A percentile compares a stretch with the other conserved stretches of the same genome.
phyloP scores from a whole-genome alignment of 2,329 filamentous ascomycete species.

The Xylogone sp. region DNA sequence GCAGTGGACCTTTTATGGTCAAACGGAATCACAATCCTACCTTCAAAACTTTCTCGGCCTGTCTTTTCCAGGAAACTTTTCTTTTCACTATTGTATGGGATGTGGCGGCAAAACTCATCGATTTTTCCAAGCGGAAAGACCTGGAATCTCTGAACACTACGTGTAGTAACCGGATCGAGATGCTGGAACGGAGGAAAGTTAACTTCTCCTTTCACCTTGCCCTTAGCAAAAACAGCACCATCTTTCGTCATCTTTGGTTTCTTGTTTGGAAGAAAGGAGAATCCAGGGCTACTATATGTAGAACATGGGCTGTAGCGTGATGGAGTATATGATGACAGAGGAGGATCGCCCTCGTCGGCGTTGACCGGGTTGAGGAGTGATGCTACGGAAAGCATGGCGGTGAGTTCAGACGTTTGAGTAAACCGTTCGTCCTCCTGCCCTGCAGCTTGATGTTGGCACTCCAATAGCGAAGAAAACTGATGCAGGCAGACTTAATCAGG shows the following conservation, averaged over 20 bases:
- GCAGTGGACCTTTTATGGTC: not conserved
- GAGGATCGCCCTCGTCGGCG: constrained; percentile 35
- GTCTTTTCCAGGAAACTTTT: constrained; percentile 85
- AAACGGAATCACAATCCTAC: constrained; percentile 45
- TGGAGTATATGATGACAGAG: constrained; percentile 38
- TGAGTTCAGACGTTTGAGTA: constrained; percentile 19
- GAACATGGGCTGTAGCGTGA: constrained; percentile 21
- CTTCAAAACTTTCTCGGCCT: constrained; percentile 82
- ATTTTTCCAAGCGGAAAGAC: constrained; percentile 65
- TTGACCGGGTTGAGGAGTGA: constrained; percentile 61
- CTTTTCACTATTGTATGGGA: constrained; percentile 93
- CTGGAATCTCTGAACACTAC: constrained; percentile 58
- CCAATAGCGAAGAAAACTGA: constrained; percentile 13
- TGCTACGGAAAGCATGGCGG: constrained; percentile 58
- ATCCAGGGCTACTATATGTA: constrained; percentile 20
- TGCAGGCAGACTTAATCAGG: not conserved
- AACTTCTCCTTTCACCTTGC: constrained; percentile 60
- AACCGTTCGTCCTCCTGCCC: constrained; percentile 14
- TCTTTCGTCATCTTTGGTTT: constrained; percentile 64
- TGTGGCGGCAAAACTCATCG: constrained; percentile 63
- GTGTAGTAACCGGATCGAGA: constrained; percentile 51
- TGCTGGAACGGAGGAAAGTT: constrained; percentile 73
- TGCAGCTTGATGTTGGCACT: constrained; percentile 19
- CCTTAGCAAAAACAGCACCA: constrained; percentile 57
- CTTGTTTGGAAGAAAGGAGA: constrained; percentile 27